These are phyloP conservation scores for Talaromyces ruber DNA, from an alignment of 495 filamentous ascomycete genomes.

Conservation along the genomic window DNA sequence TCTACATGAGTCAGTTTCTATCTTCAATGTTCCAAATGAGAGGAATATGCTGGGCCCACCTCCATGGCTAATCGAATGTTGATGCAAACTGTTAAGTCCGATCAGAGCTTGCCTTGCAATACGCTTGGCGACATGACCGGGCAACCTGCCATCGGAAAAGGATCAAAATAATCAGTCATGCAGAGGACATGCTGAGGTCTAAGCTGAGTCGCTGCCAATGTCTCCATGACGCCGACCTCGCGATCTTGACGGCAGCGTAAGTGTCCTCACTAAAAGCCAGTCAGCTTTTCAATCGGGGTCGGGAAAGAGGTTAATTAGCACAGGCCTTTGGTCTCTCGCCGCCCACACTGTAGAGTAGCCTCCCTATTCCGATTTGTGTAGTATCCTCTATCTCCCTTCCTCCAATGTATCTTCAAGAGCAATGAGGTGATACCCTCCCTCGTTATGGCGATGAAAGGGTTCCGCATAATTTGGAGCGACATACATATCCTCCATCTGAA, in stretches of 20 bases:
- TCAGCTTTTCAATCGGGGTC: constrained; percentile 13
- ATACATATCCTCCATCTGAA: too few relatives aligned
- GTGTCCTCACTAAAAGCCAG: constrained; percentile 10
- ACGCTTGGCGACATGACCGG: constrained; percentile 28
- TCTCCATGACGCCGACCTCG: constrained; percentile 18
- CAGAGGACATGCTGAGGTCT: constrained; percentile 17
- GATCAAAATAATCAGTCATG: constrained; percentile 28
- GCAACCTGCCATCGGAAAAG: constrained; percentile 25
- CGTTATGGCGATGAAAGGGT: constrained; percentile 21
- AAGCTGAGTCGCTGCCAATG: constrained; percentile 13
- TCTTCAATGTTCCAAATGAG: too few relatives aligned
- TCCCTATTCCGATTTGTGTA: constrained; percentile 42
- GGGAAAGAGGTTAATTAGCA: background rate
- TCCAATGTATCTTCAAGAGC: constrained; percentile 26
- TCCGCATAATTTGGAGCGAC: too few relatives aligned
- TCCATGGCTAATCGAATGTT: constrained; percentile 32
- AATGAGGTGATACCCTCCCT: constrained; percentile 38
- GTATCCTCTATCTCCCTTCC: constrained; percentile 31
- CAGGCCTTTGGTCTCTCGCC: constrained; percentile 27
- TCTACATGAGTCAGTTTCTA: constrained; percentile 13
- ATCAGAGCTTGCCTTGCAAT: constrained; percentile 34
- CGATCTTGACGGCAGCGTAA: constrained; percentile 26
- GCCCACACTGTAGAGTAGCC: constrained; percentile 43
- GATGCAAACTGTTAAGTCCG: constrained; percentile 32
- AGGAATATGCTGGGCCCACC: constrained; percentile 14